Evolutionary conservation across 306 rosid genomes (phyloP).

Genomic region (Crotalaria pallida): DNA sequence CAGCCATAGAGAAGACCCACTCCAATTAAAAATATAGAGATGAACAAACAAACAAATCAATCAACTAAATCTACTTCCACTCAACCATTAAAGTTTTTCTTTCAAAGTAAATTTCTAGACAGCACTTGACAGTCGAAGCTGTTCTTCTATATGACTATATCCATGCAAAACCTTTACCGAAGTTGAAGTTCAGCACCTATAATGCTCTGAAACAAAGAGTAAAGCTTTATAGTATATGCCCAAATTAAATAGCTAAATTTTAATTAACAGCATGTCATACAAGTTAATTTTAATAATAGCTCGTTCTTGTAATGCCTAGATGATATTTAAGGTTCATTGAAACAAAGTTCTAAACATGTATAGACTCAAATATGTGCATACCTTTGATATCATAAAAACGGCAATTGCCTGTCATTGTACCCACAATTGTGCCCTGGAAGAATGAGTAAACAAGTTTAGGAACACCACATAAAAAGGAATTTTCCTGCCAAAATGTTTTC

Average conservation of each 20-base stretch:
- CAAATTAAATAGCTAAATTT: background rate
- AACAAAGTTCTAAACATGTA: slow-evolving; percentile 8
- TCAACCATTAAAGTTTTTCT: background rate
- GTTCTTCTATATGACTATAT: background rate
- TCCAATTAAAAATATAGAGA: background rate
- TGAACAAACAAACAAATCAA: background rate
- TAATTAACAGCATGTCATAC: background rate
- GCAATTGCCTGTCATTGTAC: slow-evolving; percentile 75
- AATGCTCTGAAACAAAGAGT: background rate
- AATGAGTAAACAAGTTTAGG: slow-evolving; percentile 13
- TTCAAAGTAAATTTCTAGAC: background rate
- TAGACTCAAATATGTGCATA: slow-evolving; percentile 22
- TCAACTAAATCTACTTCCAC: background rate
- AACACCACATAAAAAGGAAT: background rate
- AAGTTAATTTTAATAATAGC: background rate
- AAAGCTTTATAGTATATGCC: background rate
- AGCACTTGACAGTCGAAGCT: background rate
- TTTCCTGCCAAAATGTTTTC: background rate
- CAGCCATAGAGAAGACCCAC: background rate
- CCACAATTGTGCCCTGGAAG: slow-evolving; percentile 78
- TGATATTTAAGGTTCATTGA: background rate
- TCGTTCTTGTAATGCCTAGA: background rate
- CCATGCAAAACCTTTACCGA: background rate
- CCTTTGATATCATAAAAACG: slow-evolving; percentile 59
- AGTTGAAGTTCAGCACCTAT: background rate